Conservation (phyloP, 176 grass and related monocot genomes). For the Zea luxurians region DNA sequence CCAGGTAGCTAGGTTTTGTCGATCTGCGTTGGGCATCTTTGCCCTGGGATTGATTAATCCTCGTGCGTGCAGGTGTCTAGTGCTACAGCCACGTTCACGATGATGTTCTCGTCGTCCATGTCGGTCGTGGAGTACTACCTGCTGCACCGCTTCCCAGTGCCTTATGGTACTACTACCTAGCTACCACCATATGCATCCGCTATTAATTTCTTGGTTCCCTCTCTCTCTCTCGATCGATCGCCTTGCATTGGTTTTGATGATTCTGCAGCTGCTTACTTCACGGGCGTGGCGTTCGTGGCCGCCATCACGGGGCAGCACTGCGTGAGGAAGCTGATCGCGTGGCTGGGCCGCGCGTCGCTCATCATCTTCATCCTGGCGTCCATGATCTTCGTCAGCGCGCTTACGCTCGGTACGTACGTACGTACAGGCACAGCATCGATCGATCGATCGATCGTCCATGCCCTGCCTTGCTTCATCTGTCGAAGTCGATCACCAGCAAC, state of each 20-base stretch:
- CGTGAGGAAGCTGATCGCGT: constrained; percentile 55
- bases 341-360: constrained; percentile 61
- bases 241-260: too few species aligned
- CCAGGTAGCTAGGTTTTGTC: constrained; percentile 32
- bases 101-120: constrained; percentile 94
- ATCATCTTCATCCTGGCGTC: constrained; percentile 75
- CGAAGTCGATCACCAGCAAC: not conserved
- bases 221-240: too few species aligned
- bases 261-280: constrained; percentile 61
- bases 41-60: not conserved
- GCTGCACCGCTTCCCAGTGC: constrained; percentile 60
- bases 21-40: too few species aligned
- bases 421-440: not conserved
- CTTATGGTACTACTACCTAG: constrained; percentile 49
- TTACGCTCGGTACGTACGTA: constrained; percentile 44
- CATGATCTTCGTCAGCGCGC: constrained; percentile 62
- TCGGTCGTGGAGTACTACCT: constrained; percentile 79
- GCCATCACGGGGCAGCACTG: constrained; percentile 51
- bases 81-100: constrained; percentile 80
- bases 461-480: not conserved
- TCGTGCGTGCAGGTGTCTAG: constrained; percentile 55
- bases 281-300: constrained; percentile 36
- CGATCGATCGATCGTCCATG: not conserved
- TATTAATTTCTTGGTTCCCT: too few species aligned
- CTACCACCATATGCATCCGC: too few species aligned